phyloP scores from a whole-genome alignment of 352 stramenopile genomes.

The Chrysophaeum taylorii region DNA sequence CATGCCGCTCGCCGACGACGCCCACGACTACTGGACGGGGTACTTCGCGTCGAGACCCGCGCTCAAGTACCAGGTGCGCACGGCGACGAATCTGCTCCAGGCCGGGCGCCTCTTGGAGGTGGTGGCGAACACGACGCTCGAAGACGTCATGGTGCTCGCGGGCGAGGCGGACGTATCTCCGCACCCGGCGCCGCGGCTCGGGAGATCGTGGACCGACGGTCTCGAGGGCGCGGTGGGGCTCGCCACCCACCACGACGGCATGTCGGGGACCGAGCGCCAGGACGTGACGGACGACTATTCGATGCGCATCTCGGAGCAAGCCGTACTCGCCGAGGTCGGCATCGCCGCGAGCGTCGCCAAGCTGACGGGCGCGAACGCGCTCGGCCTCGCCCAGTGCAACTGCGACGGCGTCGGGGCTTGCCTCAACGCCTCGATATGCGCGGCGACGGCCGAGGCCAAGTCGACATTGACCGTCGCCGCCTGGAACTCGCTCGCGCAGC shows the following conservation, averaged over 20 bases:
- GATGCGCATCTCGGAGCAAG: slow-evolving; percentile 69
- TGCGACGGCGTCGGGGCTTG: slow-evolving; percentile 32
- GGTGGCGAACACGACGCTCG: slow-evolving; percentile 38
- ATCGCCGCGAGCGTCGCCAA: slow-evolving; percentile 33
- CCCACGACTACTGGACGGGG: slow-evolving; percentile 86
- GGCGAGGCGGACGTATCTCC: slow-evolving; percentile 18
- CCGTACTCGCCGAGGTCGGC: slow-evolving; percentile 36
- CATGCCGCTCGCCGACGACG: slow-evolving; percentile 83
- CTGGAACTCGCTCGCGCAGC: slow-evolving; percentile 53
- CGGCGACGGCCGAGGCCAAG: slow-evolving; percentile 34
- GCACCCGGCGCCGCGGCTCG: slow-evolving; percentile 2
- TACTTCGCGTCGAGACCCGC: slow-evolving; percentile 86
- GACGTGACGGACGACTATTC: slow-evolving; percentile 86
- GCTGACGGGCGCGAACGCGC: slow-evolving; percentile 31
- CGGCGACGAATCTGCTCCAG: slow-evolving; percentile 70
- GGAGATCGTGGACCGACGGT: slow-evolving; percentile 19
- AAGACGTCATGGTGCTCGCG: slow-evolving; percentile 32
- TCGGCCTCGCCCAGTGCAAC: slow-evolving; percentile 35
- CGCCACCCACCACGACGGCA: slow-evolving; percentile 88
- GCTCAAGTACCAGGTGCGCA: slow-evolving; percentile 79
- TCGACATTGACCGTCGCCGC: slow-evolving; percentile 50
- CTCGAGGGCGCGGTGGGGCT: slow-evolving; percentile 76
- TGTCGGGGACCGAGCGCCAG: slow-evolving; percentile 88
- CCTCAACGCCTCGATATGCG: slow-evolving; percentile 78
- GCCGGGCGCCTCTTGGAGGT: slow-evolving; percentile 75